phyloP scores from a whole-genome alignment of 441 rosid species.

The Gossypium schwendimanii region DNA sequence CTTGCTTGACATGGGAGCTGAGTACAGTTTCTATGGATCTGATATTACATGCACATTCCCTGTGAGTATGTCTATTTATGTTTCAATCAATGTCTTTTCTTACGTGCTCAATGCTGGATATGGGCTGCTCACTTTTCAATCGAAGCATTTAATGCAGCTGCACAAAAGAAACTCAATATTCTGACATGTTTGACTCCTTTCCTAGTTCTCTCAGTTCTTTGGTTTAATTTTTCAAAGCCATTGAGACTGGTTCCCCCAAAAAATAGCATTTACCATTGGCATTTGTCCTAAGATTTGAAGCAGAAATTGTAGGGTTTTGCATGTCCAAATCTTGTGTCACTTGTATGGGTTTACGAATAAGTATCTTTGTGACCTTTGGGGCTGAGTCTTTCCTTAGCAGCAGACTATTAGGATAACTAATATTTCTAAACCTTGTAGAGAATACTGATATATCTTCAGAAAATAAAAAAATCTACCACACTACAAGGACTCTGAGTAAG shows the following conservation, averaged over 20 bases:
- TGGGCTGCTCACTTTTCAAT: neutral
- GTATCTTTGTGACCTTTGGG: neutral
- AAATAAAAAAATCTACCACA: neutral
- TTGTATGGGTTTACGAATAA: neutral
- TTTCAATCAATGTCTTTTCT: conserved; percentile 3
- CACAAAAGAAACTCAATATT: neutral
- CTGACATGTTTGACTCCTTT: neutral
- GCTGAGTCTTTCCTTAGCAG: neutral
- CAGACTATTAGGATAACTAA: neutral
- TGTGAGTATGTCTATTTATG: conserved; percentile 35
- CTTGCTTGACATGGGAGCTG: conserved; percentile 96
- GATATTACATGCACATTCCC: conserved; percentile 86
- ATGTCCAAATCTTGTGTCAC: neutral
- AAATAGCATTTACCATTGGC: neutral
- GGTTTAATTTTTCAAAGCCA: neutral
- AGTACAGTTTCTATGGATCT: conserved; percentile 80
- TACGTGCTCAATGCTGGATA: conserved; percentile 6
- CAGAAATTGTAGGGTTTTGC: neutral
- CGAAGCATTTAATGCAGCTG: conserved; percentile 2
- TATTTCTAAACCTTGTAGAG: neutral
- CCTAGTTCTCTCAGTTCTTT: neutral
- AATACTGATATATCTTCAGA: neutral
- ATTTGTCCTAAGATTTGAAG: neutral
- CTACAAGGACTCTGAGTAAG: neutral
- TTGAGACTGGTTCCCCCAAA: neutral